Conservation (phyloP, 371 early-diverging fungal species). For the Mucor indicus region DNA sequence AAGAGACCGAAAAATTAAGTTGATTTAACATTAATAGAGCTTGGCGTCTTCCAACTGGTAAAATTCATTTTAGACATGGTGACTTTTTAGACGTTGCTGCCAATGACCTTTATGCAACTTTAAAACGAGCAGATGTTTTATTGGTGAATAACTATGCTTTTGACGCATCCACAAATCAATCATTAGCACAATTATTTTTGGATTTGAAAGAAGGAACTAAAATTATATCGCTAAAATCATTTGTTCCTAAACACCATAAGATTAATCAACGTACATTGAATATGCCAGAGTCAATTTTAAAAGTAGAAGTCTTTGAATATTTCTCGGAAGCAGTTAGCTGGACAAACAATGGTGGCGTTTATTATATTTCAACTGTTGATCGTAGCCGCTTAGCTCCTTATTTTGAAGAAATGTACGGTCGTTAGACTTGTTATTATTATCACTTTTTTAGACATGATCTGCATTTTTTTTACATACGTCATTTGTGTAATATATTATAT, state of each 20-base stretch:
- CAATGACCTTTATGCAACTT: constrained; percentile 57
- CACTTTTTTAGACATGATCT: no score
- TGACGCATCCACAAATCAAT: constrained; percentile 78
- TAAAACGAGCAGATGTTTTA: constrained; percentile 85
- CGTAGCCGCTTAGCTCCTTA: constrained; percentile 64
- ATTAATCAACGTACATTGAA: constrained; percentile 75
- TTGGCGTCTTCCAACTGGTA: constrained; percentile 65
- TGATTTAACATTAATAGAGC: constrained; percentile 28
- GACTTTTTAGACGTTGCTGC: constrained; percentile 67
- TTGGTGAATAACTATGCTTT: constrained; percentile 96
- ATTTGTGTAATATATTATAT: no score
- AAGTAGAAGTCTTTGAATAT: constrained; percentile 73
- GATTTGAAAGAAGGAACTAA: constrained; percentile 90
- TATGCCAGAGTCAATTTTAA: constrained; percentile 82
- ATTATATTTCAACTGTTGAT: constrained; percentile 84
- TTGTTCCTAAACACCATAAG: constrained; percentile 79
- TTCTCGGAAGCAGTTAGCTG: constrained; percentile 86
- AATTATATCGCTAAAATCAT: constrained; percentile 78
- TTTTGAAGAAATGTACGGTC: constrained; percentile 45
- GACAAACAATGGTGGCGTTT: constrained; percentile 87
- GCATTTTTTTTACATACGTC: no score
- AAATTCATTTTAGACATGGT: constrained; percentile 68
- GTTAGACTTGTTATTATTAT: no score
- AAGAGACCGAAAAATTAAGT: neutral
- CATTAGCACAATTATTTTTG: constrained; percentile 78